Evolutionary conservation across 331 rosid species (phyloP).

Genomic region (Acacia concinna): DNA sequence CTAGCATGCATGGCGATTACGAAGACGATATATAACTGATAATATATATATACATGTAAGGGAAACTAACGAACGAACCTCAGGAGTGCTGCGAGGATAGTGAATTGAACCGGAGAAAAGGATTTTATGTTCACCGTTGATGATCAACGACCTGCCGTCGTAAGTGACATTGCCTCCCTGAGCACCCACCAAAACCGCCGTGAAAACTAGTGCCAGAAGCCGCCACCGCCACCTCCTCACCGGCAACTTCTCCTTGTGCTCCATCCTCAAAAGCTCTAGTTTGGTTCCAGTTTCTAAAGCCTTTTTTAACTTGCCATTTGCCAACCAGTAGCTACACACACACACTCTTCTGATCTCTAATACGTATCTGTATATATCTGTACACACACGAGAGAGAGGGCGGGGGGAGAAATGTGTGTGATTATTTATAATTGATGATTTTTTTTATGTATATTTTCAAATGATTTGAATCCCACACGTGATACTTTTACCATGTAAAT

Average conservation of each 20-base stretch:
- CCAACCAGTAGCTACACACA: no score
- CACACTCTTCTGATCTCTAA: background rate
- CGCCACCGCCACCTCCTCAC: constrained; percentile 31
- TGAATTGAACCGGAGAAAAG: constrained; percentile 92
- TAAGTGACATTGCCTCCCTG: constrained; percentile 51
- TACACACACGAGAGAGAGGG: background rate
- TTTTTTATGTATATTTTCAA: background rate
- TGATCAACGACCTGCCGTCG: constrained; percentile 69
- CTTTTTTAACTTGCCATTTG: background rate
- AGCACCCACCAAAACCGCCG: constrained; percentile 15
- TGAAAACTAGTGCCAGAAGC: constrained; percentile 29
- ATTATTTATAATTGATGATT: background rate
- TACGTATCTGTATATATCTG: background rate
- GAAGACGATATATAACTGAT: background rate
- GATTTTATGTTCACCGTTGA: constrained; percentile 63
- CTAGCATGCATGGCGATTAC: background rate
- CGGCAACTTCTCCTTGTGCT: constrained; percentile 3
- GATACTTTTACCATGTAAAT: background rate
- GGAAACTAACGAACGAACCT: constrained; percentile 51
- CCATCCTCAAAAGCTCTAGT: background rate
- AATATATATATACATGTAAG: background rate
- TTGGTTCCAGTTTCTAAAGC: background rate
- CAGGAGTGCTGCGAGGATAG: constrained; percentile 85
- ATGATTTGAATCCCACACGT: background rate
- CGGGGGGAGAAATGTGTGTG: background rate